Evolutionary conservation across 192 early-diverging fungal genomes (phyloP).

Genomic region (Spinellus fusiger): DNA sequence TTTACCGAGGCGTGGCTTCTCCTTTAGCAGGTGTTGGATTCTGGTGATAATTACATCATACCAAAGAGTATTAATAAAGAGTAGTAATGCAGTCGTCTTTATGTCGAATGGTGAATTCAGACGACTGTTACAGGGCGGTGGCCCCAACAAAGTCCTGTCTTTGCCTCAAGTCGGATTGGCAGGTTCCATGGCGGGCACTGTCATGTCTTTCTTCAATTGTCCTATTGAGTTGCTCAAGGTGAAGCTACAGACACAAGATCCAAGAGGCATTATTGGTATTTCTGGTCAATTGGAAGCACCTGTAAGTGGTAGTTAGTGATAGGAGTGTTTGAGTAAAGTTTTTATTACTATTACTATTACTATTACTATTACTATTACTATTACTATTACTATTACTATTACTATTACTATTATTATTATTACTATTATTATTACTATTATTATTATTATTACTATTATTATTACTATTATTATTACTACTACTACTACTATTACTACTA

Average conservation of each 20-base stretch:
- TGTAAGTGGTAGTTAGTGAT: constrained; percentile 24
- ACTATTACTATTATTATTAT: too few relatives aligned
- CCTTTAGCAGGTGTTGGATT: constrained; percentile 67
- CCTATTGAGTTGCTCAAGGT: constrained; percentile 68
- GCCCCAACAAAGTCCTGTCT: constrained; percentile 35
- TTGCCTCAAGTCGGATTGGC: constrained; percentile 46
- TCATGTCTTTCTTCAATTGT: constrained; percentile 65
- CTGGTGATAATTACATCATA: constrained; percentile 37
- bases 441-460: too few relatives aligned
- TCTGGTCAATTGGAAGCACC: constrained; percentile 24
- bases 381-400: too few relatives aligned
- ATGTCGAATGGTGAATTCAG: constrained; percentile 58
- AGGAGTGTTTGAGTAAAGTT: neutral
- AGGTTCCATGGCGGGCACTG: constrained; percentile 57
- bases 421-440: too few relatives aligned
- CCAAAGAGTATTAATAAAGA: neutral
- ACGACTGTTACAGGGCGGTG: constrained; percentile 43
- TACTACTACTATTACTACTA: too few relatives aligned
- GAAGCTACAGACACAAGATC: constrained; percentile 60
- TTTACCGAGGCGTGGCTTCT: constrained; percentile 69
- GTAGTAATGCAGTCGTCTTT: constrained; percentile 67
- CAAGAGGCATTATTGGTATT: constrained; percentile 26
- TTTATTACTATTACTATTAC: constrained; percentile 7
- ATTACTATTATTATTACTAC: too few relatives aligned
- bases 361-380: neutral